Evolutionary conservation across 2,329 filamentous ascomycete species (phyloP).

Genomic region (Aureobasidium lini): DNA sequence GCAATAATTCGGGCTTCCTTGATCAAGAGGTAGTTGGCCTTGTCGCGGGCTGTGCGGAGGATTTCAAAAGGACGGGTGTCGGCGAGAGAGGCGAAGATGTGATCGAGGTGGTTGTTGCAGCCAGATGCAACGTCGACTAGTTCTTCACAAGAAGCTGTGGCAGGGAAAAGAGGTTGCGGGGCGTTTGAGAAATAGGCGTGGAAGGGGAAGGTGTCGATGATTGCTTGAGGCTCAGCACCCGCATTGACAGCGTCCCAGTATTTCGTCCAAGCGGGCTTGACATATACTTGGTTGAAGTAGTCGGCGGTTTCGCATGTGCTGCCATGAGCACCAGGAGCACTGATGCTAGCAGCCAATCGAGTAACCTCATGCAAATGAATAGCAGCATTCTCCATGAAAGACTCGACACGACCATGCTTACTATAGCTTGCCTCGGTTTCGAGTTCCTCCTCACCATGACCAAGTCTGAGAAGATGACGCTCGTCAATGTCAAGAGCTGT

Average conservation of each 20-base stretch:
- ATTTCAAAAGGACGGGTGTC: slow-evolving; percentile 96
- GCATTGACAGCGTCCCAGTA: slow-evolving; percentile 62
- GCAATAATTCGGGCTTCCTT: slow-evolving; percentile 96
- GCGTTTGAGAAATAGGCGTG: slow-evolving; percentile 79
- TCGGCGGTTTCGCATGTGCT: slow-evolving; percentile 94
- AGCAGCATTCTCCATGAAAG: slow-evolving; percentile 82
- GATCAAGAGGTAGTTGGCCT: slow-evolving; percentile 88
- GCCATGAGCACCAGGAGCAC: slow-evolving; percentile 86
- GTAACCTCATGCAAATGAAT: slow-evolving; percentile 75
- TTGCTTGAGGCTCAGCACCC: slow-evolving; percentile 46
- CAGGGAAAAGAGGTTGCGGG: slow-evolving; percentile 75
- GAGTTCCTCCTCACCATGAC: slow-evolving; percentile 91
- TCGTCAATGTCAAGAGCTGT: slow-evolving; percentile 93
- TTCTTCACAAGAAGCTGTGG: slow-evolving; percentile 56
- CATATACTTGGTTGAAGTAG: slow-evolving; percentile 90
- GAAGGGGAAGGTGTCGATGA: slow-evolving; percentile 77
- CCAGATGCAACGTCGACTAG: slow-evolving; percentile 70
- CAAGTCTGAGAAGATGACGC: slow-evolving; percentile 82
- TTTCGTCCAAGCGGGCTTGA: slow-evolving; percentile 79
- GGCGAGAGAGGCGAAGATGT: slow-evolving; percentile 84
- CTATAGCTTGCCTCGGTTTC: slow-evolving; percentile 81
- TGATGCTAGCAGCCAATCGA: slow-evolving; percentile 75
- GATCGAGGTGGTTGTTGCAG: slow-evolving; percentile 80
- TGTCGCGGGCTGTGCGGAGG: slow-evolving; percentile 77
- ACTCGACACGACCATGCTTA: slow-evolving; percentile 91